Conservation (phyloP, 2,329 filamentous ascomycete genomes). For the Xylaria sp. region DNA sequence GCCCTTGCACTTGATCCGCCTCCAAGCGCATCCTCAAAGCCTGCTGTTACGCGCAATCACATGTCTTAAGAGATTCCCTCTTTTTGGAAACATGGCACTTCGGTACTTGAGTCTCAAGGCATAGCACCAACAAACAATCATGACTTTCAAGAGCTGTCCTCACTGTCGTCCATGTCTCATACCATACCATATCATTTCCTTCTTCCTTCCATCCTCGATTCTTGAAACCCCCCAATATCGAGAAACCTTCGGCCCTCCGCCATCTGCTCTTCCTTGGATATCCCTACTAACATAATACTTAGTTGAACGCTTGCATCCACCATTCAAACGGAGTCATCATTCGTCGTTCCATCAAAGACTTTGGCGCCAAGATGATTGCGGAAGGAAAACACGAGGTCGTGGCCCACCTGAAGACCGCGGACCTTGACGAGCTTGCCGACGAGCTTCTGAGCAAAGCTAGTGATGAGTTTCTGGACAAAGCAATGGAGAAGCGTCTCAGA, state of each 20-base stretch:
- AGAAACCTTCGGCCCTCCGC: not conserved
- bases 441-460: constrained; percentile 51
- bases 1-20: not conserved
- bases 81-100: too few species aligned
- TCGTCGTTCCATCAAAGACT: constrained; percentile 45
- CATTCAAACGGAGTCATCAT: constrained; percentile 45
- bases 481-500: constrained; percentile 53
- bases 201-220: too few species aligned
- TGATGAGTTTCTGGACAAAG: constrained; percentile 54
- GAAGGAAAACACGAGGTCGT: constrained; percentile 47
- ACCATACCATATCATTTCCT: not conserved
- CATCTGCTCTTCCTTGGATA: not conserved
- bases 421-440: constrained; percentile 51
- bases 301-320: constrained; percentile 55
- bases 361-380: constrained; percentile 48
- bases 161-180: not conserved
- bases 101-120: too few species aligned
- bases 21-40: too few species aligned
- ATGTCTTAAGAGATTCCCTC: too few species aligned
- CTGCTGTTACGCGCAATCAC: too few species aligned
- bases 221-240: not conserved
- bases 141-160: not conserved
- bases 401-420: constrained; percentile 41
- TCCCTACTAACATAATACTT: constrained; percentile 3
- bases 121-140: too few species aligned